A percentile compares a stretch with the other conserved stretches of the same genome.
These are phyloP conservation scores for Suillus cothurnatus DNA, from an alignment of 768 basidiomycete genomes.

Conservation along the genomic window DNA sequence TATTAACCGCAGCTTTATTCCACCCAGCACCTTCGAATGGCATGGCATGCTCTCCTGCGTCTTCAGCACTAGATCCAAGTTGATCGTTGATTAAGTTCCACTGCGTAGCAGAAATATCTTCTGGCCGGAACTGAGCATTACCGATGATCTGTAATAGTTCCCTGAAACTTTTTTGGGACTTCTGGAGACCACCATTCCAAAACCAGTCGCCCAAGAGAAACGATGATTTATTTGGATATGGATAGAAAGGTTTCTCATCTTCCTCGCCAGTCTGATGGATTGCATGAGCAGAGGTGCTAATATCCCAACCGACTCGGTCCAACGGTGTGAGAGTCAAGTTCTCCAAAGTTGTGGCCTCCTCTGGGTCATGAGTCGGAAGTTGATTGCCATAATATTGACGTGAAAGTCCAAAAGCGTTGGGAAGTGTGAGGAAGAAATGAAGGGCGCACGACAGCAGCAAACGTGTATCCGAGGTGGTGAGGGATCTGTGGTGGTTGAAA, in stretches of 20 bases:
- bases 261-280: too few species aligned
- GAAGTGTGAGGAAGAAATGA: conserved; percentile 2
- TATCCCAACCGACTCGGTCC: not conserved
- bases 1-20: conserved; percentile 11
- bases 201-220: conserved; percentile 22
- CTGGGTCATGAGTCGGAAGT: conserved; percentile 10
- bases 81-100: conserved; percentile 3
- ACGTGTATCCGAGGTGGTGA: not conserved
- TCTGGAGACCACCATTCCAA: conserved; percentile 22
- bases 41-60: not conserved
- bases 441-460: not conserved
- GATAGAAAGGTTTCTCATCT: conserved; percentile 7
- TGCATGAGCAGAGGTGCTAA: too few species aligned
- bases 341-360: not conserved
- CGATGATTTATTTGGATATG: conserved; percentile 19
- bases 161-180: conserved; percentile 21
- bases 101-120: not conserved
- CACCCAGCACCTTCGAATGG: conserved; percentile 19
- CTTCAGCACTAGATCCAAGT: conserved; percentile 1
- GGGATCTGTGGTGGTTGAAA: not conserved
- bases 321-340: not conserved
- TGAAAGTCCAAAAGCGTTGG: conserved; percentile 7
- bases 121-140: conserved; percentile 1
- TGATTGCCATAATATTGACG: not conserved
- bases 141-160: conserved; percentile 15